Conservation (phyloP, 805 yeast species). For the Pichia scutulata region DNA sequence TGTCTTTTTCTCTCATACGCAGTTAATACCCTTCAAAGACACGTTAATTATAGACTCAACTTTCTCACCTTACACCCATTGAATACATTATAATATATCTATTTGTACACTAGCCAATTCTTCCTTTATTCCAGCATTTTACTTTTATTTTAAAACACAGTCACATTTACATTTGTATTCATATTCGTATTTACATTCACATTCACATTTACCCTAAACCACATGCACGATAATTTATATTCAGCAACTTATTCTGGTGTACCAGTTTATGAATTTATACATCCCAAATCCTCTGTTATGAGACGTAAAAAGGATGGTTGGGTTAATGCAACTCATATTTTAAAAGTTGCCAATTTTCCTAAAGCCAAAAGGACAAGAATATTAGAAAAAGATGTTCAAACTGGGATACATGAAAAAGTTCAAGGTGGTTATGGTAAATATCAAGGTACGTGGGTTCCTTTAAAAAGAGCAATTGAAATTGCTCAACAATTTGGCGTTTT, state of each 20-base stretch:
- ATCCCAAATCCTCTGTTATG: conserved; percentile 68
- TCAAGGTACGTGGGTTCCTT: conserved; percentile 96
- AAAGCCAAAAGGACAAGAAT: conserved; percentile 91
- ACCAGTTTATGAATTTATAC: conserved; percentile 72
- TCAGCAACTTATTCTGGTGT: conserved; percentile 77
- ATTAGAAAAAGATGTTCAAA: conserved; percentile 87
- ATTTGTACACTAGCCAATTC: neutral
- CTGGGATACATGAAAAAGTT: conserved; percentile 82
- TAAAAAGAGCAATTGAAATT: conserved; percentile 61
- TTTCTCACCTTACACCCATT: neutral
- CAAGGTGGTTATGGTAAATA: conserved; percentile 97
- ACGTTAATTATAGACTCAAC: neutral
- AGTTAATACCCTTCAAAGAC: neutral
- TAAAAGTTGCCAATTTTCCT: conserved; percentile 89
- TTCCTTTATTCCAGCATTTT: neutral
- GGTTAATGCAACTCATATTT: conserved; percentile 92
- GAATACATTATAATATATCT: neutral
- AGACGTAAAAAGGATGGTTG: conserved; percentile 69
- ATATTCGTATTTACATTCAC: too few species aligned
- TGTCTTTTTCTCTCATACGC: neutral
- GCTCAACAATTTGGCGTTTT: conserved; percentile 60
- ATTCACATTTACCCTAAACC: neutral
- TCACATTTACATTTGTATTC: neutral
- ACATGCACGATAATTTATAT: conserved; percentile 35
- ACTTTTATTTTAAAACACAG: neutral